Conservation (phyloP, 2,329 filamentous ascomycete species). For the Aspergillus neotritici region DNA sequence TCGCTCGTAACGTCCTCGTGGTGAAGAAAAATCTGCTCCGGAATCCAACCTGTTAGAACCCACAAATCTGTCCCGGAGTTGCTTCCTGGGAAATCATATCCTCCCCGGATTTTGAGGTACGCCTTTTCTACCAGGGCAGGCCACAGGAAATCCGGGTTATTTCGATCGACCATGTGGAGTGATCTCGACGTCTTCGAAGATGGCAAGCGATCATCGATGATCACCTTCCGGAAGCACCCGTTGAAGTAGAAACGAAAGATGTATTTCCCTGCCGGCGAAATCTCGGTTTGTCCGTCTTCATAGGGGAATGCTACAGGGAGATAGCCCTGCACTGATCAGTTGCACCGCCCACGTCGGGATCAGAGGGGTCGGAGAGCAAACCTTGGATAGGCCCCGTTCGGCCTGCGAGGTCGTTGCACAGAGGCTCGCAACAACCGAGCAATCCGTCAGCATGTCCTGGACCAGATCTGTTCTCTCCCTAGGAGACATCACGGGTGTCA, state of each 20-base stretch:
- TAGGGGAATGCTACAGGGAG: slow-evolving; percentile 70
- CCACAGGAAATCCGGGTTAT: slow-evolving; percentile 78
- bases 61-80: slow-evolving; percentile 94
- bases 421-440: slow-evolving; percentile 91
- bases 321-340: slow-evolving; percentile 52
- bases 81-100: slow-evolving; percentile 95
- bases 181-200: slow-evolving; percentile 65
- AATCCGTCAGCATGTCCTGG: slow-evolving; percentile 93
- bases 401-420: slow-evolving; percentile 72
- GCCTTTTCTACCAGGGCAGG: slow-evolving; percentile 92
- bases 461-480: slow-evolving; percentile 69
- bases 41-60: slow-evolving; percentile 92
- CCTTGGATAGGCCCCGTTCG: slow-evolving; percentile 62
- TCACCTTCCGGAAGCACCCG: slow-evolving; percentile 78
- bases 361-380: slow-evolving; percentile 26
- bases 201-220: slow-evolving; percentile 84
- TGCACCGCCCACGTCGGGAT: background rate
- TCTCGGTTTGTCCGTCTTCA: slow-evolving; percentile 52
- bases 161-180: slow-evolving; percentile 81
- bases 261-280: slow-evolving; percentile 81
- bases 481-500: slow-evolving; percentile 52
- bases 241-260: slow-evolving; percentile 93
- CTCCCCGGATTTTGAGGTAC: slow-evolving; percentile 88
- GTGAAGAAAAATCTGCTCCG: slow-evolving; percentile 88
- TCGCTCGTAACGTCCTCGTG: slow-evolving; percentile 73